phyloP scores from a whole-genome alignment of 768 basidiomycete genomes.

The Jaapia argillacea region DNA sequence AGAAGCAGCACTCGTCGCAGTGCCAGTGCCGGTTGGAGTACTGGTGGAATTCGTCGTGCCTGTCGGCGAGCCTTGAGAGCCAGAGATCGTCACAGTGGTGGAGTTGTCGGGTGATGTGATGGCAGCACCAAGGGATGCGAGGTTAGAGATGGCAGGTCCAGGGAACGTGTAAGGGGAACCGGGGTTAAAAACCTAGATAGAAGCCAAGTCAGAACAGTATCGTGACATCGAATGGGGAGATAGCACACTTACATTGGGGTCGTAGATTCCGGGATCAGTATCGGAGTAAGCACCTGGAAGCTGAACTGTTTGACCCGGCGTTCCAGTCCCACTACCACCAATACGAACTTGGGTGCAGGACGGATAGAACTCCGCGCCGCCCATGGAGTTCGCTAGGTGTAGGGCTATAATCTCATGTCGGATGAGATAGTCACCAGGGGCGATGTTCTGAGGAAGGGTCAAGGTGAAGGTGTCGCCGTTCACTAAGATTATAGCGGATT shows the following conservation, averaged over 20 bases:
- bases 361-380: conserved; percentile 77
- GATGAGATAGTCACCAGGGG: conserved; percentile 15
- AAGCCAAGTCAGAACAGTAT: neutral
- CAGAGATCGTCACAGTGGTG: neutral
- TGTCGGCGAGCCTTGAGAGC: neutral
- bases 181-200: conserved; percentile 6
- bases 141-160: conserved; percentile 16
- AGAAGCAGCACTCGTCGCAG: neutral
- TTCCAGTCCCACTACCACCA: conserved; percentile 41
- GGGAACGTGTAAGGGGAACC: conserved; percentile 18
- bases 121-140: conserved; percentile 7
- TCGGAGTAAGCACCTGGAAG: conserved; percentile 71
- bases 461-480: conserved; percentile 14
- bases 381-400: conserved; percentile 17
- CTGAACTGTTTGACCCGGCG: conserved; percentile 45
- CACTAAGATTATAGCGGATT: conserved; percentile 9
- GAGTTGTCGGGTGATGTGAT: neutral
- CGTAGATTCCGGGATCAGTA: conserved; percentile 62
- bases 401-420: conserved; percentile 22
- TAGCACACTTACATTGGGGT: conserved; percentile 26
- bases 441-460: conserved; percentile 18
- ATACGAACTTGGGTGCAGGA: conserved; percentile 49
- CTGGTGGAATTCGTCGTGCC: neutral
- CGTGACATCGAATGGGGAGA: neutral
- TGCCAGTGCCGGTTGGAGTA: neutral